Conservation (phyloP, 2,329 filamentous ascomycete genomes). For the Cordyceps javanica region DNA sequence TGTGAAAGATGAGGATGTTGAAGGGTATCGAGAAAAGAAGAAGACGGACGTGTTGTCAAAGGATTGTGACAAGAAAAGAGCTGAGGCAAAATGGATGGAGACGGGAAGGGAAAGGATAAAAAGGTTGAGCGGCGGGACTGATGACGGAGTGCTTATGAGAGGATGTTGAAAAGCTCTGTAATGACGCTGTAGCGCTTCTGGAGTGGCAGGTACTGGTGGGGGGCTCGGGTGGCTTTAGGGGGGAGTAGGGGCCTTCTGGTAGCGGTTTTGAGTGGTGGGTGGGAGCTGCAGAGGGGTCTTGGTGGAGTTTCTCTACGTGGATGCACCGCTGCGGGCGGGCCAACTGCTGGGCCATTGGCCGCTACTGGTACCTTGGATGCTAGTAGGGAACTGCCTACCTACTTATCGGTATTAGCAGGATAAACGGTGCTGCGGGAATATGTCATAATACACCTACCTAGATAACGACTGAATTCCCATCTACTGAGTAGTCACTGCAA, state of each 20-base stretch:
- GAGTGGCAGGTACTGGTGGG: no score
- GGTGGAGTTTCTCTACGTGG: not conserved
- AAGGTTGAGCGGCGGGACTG: conserved; percentile 1
- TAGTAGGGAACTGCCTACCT: no score
- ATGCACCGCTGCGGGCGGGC: not conserved
- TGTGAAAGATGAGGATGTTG: conserved; percentile 19
- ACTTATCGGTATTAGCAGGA: no score
- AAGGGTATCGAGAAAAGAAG: not conserved
- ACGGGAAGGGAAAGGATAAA: conserved; percentile 9
- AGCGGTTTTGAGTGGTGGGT: no score
- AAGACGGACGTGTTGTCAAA: conserved; percentile 8
- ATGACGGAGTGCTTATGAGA: conserved; percentile 11
- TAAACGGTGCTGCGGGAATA: conserved; percentile 1
- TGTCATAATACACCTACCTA: conserved; percentile 2
- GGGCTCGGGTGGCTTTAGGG: no score
- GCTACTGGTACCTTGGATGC: not conserved
- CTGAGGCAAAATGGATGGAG: conserved; percentile 1
- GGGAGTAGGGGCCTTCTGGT: no score
- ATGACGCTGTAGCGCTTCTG: not conserved
- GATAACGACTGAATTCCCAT: not conserved
- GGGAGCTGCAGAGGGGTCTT: not conserved
- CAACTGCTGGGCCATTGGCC: not conserved
- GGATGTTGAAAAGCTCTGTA: not conserved
- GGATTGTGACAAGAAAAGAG: not conserved
- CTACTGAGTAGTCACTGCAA: not conserved